A percentile compares a stretch with the other conserved stretches of the same genome.
Conservation (phyloP, 257 asterid species). For the Ligustrum vulgare region DNA sequence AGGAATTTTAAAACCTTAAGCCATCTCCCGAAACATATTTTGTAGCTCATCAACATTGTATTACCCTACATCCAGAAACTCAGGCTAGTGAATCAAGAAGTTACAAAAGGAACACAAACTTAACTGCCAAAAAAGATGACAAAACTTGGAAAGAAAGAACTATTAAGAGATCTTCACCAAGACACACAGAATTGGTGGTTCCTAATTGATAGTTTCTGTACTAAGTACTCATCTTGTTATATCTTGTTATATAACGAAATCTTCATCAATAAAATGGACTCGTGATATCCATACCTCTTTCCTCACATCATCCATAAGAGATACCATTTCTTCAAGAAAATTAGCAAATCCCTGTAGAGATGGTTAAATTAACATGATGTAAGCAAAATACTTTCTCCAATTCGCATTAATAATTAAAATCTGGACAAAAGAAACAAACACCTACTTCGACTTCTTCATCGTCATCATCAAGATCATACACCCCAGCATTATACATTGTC, state of each 20-base stretch:
- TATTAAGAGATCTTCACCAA: neutral
- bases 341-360: constrained; percentile 60
- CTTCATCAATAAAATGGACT: neutral
- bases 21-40: constrained; percentile 76
- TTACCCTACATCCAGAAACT: constrained; percentile 40
- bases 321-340: constrained; percentile 75
- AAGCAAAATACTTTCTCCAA: neutral
- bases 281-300: constrained; percentile 50
- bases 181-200: too few relatives aligned
- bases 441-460: constrained; percentile 63
- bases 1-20: constrained; percentile 47
- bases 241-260: too few relatives aligned
- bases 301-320: constrained; percentile 57
- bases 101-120: too few relatives aligned
- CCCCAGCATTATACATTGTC: constrained; percentile 69
- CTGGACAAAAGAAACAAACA: neutral
- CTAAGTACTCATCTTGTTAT: neutral
- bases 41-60: constrained; percentile 64
- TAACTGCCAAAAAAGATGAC: too few relatives aligned
- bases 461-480: constrained; percentile 55
- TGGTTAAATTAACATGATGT: too few relatives aligned
- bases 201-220: neutral
- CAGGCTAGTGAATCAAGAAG: too few relatives aligned
- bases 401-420: too few relatives aligned
- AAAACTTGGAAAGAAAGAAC: neutral